Evolutionary conservation across 2,329 filamentous ascomycete genomes (phyloP).

Genomic region (Aspergillus hiratsukae): DNA sequence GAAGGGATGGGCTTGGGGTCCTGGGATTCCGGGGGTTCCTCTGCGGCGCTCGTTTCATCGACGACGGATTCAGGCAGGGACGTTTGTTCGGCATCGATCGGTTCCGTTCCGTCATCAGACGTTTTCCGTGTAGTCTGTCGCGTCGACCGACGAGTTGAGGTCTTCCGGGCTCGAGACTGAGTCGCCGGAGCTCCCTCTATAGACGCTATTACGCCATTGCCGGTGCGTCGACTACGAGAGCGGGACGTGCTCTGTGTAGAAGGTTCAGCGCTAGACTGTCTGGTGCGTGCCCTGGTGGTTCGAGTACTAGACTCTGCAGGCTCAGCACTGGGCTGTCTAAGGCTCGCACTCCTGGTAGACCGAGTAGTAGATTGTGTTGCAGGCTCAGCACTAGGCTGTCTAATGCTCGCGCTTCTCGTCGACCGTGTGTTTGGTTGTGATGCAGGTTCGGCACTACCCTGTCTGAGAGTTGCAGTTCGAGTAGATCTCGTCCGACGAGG

Average conservation of each 20-base stretch:
- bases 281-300: background rate
- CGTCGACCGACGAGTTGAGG: slow-evolving; percentile 8
- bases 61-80: background rate
- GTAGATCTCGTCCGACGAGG: slow-evolving; percentile 18
- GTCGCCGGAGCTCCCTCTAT: slow-evolving; percentile 7
- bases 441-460: slow-evolving; percentile 7
- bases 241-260: slow-evolving; percentile 5
- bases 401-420: slow-evolving; percentile 14
- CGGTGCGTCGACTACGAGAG: slow-evolving; percentile 10
- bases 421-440: background rate
- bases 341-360: background rate
- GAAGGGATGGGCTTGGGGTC: background rate
- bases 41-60: background rate
- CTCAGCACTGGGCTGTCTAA: background rate
- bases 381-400: slow-evolving; percentile 6
- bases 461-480: slow-evolving; percentile 11
- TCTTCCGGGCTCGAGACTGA: slow-evolving; percentile 6
- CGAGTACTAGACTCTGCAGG: slow-evolving; percentile 2
- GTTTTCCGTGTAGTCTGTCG: slow-evolving; percentile 14
- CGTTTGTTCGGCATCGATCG: background rate
- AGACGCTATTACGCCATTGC: slow-evolving; percentile 10
- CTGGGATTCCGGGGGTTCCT: background rate
- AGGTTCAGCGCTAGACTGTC: background rate
- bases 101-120: background rate
- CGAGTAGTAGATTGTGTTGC: slow-evolving; percentile 8